Base-by-base conservation (phyloP, 768 basidiomycete genomes). In the Boletus bicolor region DNA sequence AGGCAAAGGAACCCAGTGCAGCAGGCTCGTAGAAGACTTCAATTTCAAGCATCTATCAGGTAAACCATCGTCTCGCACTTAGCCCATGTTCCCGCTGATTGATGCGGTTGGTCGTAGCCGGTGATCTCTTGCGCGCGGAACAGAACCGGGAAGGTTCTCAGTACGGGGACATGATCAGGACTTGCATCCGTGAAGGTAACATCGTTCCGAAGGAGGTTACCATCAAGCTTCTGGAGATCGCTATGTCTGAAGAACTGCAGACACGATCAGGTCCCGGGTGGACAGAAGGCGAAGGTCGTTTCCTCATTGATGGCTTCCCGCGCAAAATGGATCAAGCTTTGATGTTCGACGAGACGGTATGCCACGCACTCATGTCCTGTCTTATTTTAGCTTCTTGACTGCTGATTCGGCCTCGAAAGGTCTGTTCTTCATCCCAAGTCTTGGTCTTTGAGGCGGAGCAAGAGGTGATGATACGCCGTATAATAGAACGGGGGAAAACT, bases 161-260 rank as follows among this genome's bases (percentile, higher is more conserved):
- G 57, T 90, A 87, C 63, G 94, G 94, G 32, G 76, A 83, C 28
- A 75, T 98, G 66, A 99, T 98, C 71, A 86, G 82, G 60, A 86
- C 81, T 14, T 90, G 86, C 76, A 98, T 99, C 70, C 82, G 78
- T 49, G 95, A 94, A 73, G 97, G 97, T 45, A 84, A 76, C 57
- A 95, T 99, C 67, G 97, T 98, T 10, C 96, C 97, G 12, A 92
- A 91, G 87, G 89, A 97, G 70, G 90, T 99, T 56, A 99, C 97
- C 32, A 83, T 98, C 72, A 95, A 93, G 74, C 85, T 99, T 28
- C 79, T 99, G 61, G 85, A 96, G 77, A 93, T 89, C 67, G 94
- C 96, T 8, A 98, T 99, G 90, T 65, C 70, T 24, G 81, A 73
- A 39, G 82, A 82, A 12, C 68, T 94, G 34, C 73, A 80, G 65